Conservation (phyloP, 371 early-diverging fungal genomes). For the Basidiobolus meristosporus region DNA sequence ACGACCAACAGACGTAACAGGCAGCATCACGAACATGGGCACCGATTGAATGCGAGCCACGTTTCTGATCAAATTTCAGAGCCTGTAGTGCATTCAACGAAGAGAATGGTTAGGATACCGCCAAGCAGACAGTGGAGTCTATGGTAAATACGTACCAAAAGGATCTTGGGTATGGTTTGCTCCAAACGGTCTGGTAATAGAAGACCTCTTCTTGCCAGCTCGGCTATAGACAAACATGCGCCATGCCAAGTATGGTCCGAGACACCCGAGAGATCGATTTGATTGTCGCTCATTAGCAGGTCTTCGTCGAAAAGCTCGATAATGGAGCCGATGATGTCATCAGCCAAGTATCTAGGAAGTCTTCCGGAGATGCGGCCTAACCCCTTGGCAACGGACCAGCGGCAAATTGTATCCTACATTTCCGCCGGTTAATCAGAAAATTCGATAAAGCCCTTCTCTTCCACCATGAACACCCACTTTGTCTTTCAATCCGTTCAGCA, state of each 20-base stretch:
- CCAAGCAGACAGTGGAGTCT: neutral
- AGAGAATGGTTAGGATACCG: neutral
- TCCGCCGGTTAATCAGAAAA: neutral
- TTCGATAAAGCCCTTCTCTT: neutral
- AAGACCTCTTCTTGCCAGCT: constrained; percentile 72
- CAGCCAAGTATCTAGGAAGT: constrained; percentile 54
- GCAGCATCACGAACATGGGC: constrained; percentile 91
- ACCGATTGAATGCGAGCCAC: constrained; percentile 79
- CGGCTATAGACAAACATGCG: constrained; percentile 79
- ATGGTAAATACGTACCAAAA: constrained; percentile 12
- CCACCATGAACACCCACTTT: constrained; percentile 21
- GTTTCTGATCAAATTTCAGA: constrained; percentile 67
- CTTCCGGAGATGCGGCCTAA: constrained; percentile 72
- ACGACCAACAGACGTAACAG: constrained; percentile 93
- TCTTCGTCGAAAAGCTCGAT: constrained; percentile 55
- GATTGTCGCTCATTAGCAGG: constrained; percentile 13
- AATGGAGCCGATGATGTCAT: constrained; percentile 59
- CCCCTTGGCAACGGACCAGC: constrained; percentile 94
- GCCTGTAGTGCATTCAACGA: constrained; percentile 19
- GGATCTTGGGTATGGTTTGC: constrained; percentile 57
- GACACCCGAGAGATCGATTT: constrained; percentile 53
- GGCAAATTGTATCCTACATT: constrained; percentile 74
- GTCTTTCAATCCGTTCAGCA: constrained; percentile 65
- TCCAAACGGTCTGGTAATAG: constrained; percentile 45
- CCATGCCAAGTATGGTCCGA: constrained; percentile 92